Evolutionary conservation across 1,139 yeast genomes (phyloP).

Genomic region (Lodderomyces jiufengensis): DNA sequence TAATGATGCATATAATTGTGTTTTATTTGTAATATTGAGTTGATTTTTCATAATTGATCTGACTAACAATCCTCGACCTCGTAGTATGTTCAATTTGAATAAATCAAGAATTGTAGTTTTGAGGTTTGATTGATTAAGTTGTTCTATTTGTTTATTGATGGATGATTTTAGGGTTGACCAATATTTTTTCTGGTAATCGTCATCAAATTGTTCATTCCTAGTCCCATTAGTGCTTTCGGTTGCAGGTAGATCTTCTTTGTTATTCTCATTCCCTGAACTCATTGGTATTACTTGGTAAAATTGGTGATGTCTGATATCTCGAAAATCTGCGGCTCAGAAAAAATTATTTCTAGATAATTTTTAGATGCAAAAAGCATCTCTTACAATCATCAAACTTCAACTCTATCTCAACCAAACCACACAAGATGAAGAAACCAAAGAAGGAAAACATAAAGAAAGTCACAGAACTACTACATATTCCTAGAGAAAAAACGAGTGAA

Average conservation of each 20-base stretch:
- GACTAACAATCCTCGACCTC: slow-evolving; percentile 61
- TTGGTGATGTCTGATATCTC: too few species aligned
- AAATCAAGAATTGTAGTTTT: slow-evolving; percentile 45
- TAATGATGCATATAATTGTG: slow-evolving; percentile 56
- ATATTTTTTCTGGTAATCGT: slow-evolving; percentile 36
- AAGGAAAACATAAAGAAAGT: background rate
- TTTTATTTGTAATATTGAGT: slow-evolving; percentile 26
- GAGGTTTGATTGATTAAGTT: slow-evolving; percentile 45
- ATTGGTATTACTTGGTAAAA: too few species aligned
- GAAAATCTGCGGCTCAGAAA: too few species aligned
- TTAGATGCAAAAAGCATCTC: background rate
- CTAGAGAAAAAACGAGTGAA: background rate
- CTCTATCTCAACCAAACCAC: background rate
- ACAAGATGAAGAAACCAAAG: background rate
- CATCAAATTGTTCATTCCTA: background rate
- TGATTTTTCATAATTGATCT: slow-evolving; percentile 58
- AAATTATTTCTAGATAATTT: too few species aligned
- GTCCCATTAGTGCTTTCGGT: background rate
- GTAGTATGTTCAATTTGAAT: slow-evolving; percentile 49
- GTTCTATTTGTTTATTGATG: slow-evolving; percentile 48
- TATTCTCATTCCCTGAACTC: too few species aligned
- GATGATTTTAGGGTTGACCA: slow-evolving; percentile 54
- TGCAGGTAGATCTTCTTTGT: too few species aligned
- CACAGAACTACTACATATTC: slow-evolving; percentile 1
- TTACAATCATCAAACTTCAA: background rate